phyloP scores from a whole-genome alignment of 306 rosid genomes.

The Inga oerstediana region DNA sequence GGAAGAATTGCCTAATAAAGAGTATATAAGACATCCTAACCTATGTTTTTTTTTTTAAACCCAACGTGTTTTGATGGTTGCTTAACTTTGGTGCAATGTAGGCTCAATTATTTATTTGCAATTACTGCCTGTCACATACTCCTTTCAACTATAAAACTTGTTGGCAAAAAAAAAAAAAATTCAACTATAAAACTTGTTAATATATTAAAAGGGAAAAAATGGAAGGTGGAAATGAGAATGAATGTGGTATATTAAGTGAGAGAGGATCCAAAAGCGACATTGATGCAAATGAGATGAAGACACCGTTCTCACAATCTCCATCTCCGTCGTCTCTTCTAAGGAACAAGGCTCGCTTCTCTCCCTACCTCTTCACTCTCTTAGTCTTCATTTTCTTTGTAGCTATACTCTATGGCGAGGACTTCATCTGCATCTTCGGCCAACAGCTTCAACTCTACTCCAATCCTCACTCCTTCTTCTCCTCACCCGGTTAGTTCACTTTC shows the following conservation, averaged over 20 bases:
- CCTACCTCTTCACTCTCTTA: slow-evolving; percentile 76
- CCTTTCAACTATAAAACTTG: background rate
- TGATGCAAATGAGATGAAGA: slow-evolving; percentile 57
- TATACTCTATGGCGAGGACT: slow-evolving; percentile 75
- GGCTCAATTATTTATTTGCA: slow-evolving; percentile 11
- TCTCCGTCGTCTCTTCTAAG: slow-evolving; percentile 44
- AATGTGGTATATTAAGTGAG: background rate
- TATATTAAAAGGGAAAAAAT: background rate
- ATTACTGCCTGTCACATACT: background rate
- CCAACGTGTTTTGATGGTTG: background rate
- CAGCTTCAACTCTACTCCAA: slow-evolving; percentile 57
- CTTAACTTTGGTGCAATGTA: slow-evolving; percentile 4
- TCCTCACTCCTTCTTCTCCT: slow-evolving; percentile 30
- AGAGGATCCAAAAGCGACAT: background rate
- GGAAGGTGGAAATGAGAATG: background rate
- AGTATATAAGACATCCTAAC: background rate
- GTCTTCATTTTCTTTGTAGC: slow-evolving; percentile 78
- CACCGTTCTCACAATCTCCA: slow-evolving; percentile 52
- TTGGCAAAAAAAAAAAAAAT: too few species aligned
- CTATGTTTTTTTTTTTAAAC: background rate
- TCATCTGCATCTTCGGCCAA: slow-evolving; percentile 69
- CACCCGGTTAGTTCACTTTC: slow-evolving; percentile 50
- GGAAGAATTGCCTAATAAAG: background rate
- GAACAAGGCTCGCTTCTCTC: slow-evolving; percentile 66
- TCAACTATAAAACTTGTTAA: background rate